Evolutionary conservation across 306 rosid species (phyloP).

Genomic region (Myrica gale): DNA sequence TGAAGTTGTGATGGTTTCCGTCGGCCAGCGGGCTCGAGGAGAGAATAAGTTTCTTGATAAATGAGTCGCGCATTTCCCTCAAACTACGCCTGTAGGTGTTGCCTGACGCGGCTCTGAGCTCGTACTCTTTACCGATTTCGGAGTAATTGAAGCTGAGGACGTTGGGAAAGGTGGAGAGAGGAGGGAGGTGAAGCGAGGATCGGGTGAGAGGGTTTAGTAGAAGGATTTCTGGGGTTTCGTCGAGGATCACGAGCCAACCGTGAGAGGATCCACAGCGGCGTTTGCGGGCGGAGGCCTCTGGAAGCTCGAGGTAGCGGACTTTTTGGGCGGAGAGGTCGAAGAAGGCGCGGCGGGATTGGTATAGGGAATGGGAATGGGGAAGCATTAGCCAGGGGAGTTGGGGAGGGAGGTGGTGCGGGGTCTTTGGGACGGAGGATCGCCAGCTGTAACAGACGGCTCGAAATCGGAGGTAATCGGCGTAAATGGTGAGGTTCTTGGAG

Average conservation of each 20-base stretch:
- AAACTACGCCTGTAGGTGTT: conserved; percentile 28
- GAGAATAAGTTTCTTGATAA: conserved; percentile 44
- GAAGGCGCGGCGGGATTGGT: conserved; percentile 41
- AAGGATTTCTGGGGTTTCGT: conserved; percentile 48
- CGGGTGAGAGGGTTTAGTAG: conserved; percentile 60
- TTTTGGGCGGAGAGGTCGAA: conserved; percentile 45
- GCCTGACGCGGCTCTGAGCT: conserved; percentile 31
- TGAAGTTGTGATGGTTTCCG: conserved; percentile 26
- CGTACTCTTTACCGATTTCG: conserved; percentile 55
- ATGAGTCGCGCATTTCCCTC: conserved; percentile 56
- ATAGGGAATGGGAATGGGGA: conserved; percentile 29
- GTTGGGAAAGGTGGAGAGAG: conserved; percentile 58
- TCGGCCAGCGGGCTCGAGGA: conserved; percentile 29
- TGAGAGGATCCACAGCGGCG: conserved; percentile 66
- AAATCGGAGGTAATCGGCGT: conserved; percentile 51
- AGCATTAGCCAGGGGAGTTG: conserved; percentile 73
- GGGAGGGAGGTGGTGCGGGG: conserved; percentile 58
- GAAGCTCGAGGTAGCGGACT: conserved; percentile 52
- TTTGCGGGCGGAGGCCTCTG: conserved; percentile 37
- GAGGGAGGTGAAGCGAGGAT: conserved; percentile 48
- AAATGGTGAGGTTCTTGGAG: conserved; percentile 35
- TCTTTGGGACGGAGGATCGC: conserved; percentile 39
- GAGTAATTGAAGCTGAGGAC: conserved; percentile 46
- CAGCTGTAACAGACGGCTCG: conserved; percentile 48
- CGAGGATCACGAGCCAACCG: conserved; percentile 61